phyloP scores from a whole-genome alignment of 2,329 filamentous ascomycete species.

The Ophiognomonia clavigignenti-juglandacearum region DNA sequence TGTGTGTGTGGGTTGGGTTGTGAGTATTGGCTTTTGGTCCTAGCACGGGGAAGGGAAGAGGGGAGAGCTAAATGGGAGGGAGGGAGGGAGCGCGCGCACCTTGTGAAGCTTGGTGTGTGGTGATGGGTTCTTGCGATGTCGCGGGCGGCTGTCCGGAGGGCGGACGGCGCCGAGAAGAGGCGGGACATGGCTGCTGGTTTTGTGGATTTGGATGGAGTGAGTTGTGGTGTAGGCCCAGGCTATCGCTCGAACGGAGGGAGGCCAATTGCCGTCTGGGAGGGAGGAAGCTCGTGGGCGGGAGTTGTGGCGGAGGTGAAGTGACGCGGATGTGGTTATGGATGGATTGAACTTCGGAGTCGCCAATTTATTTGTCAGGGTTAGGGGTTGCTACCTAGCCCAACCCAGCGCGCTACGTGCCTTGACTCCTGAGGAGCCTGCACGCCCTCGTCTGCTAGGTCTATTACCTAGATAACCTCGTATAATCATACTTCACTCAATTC shows the following conservation, averaged over 20 bases:
- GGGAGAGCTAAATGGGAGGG: neutral
- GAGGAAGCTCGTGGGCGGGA: too few species aligned
- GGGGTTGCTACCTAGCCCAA: conserved; percentile 62
- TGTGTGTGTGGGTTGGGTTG: conserved; percentile 6
- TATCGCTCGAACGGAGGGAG: too few species aligned
- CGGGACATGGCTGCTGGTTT: conserved; percentile 8
- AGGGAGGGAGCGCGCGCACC: neutral
- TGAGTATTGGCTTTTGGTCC: too few species aligned
- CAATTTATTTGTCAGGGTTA: conserved; percentile 1
- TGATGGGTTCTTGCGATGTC: conserved; percentile 7
- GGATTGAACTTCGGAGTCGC: neutral
- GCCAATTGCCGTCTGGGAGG: neutral
- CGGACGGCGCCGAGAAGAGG: conserved; percentile 9
- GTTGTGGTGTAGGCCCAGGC: too few species aligned
- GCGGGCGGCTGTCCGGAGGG: conserved; percentile 13
- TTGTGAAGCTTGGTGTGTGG: conserved; percentile 3
- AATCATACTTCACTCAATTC: too few species aligned
- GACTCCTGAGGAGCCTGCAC: too few species aligned
- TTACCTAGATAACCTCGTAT: too few species aligned
- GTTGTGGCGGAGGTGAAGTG: too few species aligned
- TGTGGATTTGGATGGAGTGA: neutral
- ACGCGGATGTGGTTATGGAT: neutral
- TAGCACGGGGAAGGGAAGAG: too few species aligned
- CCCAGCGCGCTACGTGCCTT: too few species aligned
- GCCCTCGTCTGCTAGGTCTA: too few species aligned